These are phyloP conservation scores for Panicum hallii DNA, from an alignment of 202 grass and related monocot genomes.

Conservation along the genomic window DNA sequence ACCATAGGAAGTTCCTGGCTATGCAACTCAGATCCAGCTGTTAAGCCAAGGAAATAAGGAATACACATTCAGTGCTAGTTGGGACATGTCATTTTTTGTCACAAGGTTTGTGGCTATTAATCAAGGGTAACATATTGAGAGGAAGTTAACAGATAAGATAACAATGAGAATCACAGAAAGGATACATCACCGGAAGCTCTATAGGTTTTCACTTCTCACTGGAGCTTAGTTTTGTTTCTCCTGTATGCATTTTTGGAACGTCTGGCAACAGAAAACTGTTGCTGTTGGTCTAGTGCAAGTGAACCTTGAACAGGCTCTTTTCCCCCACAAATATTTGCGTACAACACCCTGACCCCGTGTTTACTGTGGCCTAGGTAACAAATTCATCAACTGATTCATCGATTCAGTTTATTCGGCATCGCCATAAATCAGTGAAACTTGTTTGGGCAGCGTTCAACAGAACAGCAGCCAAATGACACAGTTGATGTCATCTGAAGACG, in stretches of 20 bases:
- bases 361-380: too few species aligned
- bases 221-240: not conserved
- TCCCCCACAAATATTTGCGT: not conserved
- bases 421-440: too few species aligned
- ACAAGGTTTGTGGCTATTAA: not conserved
- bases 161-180: slow-evolving; percentile 1
- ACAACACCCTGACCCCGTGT: too few species aligned
- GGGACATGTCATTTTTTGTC: not conserved
- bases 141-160: not conserved
- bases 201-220: not conserved
- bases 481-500: not conserved
- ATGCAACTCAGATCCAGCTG: not conserved
- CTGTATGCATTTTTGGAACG: not conserved
- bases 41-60: not conserved
- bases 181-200: not conserved
- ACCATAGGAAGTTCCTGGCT: not conserved
- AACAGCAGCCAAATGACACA: not conserved
- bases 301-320: not conserved
- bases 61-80: not conserved
- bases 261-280: not conserved
- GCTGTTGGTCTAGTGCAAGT: not conserved
- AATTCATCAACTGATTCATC: too few species aligned
- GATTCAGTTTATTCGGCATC: too few species aligned
- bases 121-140: not conserved
- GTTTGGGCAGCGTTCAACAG: not conserved